phyloP scores from a whole-genome alignment of 176 grass and related monocot species.

The Avena sativa region DNA sequence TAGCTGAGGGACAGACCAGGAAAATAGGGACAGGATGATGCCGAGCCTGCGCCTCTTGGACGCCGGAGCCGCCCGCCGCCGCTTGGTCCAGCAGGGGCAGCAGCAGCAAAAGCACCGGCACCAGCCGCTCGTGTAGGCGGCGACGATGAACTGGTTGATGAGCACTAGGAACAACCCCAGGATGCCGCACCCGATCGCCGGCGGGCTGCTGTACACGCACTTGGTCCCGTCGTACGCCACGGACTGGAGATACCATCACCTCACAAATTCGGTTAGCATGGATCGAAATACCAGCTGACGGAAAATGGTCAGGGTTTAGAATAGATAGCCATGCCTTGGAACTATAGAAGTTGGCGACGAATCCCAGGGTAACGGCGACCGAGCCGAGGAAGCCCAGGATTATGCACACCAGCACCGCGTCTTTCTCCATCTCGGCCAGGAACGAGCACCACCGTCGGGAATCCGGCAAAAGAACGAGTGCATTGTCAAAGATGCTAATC shows the following conservation, averaged over 20 bases:
- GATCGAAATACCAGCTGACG: background rate
- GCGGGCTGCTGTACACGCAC: background rate
- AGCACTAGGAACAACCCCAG: constrained; percentile 5
- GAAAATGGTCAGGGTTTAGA: background rate
- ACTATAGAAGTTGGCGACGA: background rate
- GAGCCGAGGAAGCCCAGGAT: background rate
- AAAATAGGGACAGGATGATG: background rate
- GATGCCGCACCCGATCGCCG: background rate
- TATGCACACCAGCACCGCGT: constrained; percentile 9
- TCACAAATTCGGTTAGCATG: background rate
- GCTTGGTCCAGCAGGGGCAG: constrained; percentile 33
- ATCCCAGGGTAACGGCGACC: background rate
- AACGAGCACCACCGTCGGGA: background rate
- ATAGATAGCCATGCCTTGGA: constrained; percentile 12
- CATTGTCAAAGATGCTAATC: background rate
- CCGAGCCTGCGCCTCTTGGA: constrained; percentile 14
- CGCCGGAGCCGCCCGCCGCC: background rate
- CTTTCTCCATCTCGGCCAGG: constrained; percentile 2
- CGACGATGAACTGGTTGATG: constrained; percentile 22
- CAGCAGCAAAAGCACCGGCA: background rate
- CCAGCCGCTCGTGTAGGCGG: constrained; percentile 1
- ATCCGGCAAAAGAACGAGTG: background rate
- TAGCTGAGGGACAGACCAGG: background rate
- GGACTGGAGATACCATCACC: background rate
- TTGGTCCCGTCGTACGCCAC: constrained; percentile 19